Conservation (phyloP, 768 basidiomycete genomes). For the Trametes cingulata region DNA sequence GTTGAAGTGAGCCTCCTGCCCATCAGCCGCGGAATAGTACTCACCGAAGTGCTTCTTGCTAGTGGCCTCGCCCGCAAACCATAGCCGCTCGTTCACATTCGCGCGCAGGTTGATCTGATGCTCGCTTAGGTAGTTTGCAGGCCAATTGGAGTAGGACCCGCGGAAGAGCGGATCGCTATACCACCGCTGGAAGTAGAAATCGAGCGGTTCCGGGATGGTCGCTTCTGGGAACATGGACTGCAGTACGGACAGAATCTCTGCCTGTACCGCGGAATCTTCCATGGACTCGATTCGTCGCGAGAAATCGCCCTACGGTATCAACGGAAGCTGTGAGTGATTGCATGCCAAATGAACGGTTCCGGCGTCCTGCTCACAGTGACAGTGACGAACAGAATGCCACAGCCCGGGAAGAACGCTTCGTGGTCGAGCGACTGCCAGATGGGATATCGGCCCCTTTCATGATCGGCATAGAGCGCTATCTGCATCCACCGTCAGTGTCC, state of each 20-base stretch:
- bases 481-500: constrained; percentile 15
- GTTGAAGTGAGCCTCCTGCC: neutral
- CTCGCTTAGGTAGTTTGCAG: constrained; percentile 53
- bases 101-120: constrained; percentile 58
- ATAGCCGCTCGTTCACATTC: constrained; percentile 50
- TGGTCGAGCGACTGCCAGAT: constrained; percentile 71
- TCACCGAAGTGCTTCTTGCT: constrained; percentile 58
- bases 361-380: constrained; percentile 39
- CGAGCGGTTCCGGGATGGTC: constrained; percentile 54
- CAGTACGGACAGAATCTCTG: constrained; percentile 59
- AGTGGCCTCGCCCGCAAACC: constrained; percentile 68
- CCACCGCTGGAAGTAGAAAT: constrained; percentile 61
- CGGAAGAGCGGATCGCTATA: constrained; percentile 50
- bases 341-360: neutral
- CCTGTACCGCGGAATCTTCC: constrained; percentile 45
- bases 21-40: constrained; percentile 23
- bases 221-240: constrained; percentile 57
- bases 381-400: constrained; percentile 55
- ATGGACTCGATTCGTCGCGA: constrained; percentile 59
- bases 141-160: constrained; percentile 73
- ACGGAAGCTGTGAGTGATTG: neutral
- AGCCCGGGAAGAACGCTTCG: constrained; percentile 56
- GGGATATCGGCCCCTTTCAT: constrained; percentile 61
- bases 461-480: constrained; percentile 62
- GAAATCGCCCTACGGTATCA: constrained; percentile 53